Evolutionary conservation across 306 rosid species (phyloP).

Genomic region (Casuarina cunninghamiana): DNA sequence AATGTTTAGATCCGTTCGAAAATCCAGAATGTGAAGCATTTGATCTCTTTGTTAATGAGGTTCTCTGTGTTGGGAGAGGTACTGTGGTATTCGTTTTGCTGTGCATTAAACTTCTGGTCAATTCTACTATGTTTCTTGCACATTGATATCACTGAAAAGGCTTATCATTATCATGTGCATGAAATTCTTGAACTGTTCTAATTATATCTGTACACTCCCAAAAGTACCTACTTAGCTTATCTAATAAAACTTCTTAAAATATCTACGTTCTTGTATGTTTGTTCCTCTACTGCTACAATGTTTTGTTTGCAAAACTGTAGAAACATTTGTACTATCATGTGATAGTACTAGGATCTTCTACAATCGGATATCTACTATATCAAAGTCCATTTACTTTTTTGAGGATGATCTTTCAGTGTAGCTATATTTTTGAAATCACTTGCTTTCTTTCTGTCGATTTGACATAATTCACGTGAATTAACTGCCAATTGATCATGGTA

Average conservation of each 20-base stretch:
- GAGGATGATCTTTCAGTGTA: background rate
- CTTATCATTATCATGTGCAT: background rate
- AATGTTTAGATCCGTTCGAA: constrained; percentile 90
- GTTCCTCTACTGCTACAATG: background rate
- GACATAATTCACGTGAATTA: background rate
- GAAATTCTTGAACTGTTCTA: background rate
- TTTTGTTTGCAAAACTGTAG: background rate
- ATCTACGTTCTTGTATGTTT: background rate
- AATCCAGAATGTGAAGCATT: constrained; percentile 88
- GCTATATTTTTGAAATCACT: background rate
- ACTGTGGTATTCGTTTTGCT: background rate
- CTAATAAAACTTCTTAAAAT: background rate
- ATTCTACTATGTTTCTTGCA: background rate
- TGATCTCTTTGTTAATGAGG: constrained; percentile 80
- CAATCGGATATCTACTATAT: background rate
- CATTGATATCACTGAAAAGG: background rate
- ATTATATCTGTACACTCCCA: background rate
- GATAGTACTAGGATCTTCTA: background rate
- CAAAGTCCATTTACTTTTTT: background rate
- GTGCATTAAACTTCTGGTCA: background rate
- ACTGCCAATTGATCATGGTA: constrained; percentile 7
- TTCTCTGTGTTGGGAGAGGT: constrained; percentile 85
- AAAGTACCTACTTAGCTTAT: background rate
- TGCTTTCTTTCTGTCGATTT: background rate
- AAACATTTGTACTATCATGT: background rate